A percentile compares a stretch with the other conserved stretches of the same genome.
Conservation (phyloP, 352 stramenopile species). For the Globisporangium orthogonon region DNA sequence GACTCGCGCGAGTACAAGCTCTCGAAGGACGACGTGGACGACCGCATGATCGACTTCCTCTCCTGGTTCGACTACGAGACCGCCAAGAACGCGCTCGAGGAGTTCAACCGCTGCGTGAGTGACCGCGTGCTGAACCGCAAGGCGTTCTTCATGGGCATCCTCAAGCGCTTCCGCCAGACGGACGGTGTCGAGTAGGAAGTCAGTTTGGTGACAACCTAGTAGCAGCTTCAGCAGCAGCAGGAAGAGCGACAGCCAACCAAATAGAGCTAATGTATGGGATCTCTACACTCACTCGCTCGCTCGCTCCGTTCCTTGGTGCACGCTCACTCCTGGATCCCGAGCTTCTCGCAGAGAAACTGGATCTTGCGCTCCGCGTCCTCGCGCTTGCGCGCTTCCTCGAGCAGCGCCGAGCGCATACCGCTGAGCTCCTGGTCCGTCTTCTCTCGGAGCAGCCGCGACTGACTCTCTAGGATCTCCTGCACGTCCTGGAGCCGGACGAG, state of each 20-base stretch:
- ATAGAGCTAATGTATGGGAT: conserved; percentile 4
- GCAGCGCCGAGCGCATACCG: conserved; percentile 18
- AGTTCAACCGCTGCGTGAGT: conserved; percentile 71
- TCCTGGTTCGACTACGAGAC: conserved; percentile 89
- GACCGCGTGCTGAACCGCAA: conserved; percentile 79
- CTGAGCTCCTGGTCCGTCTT: conserved; percentile 24
- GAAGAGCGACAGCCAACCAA: background rate
- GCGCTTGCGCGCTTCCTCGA: conserved; percentile 27
- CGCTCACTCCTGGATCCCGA: conserved; percentile 22
- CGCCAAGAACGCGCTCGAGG: conserved; percentile 73
- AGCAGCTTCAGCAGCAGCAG: background rate
- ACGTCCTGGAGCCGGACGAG: conserved; percentile 29
- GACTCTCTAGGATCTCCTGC: conserved; percentile 28
- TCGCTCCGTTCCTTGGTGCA: no score
- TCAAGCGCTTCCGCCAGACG: conserved; percentile 83
- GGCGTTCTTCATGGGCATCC: conserved; percentile 87
- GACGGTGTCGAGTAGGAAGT: conserved; percentile 59
- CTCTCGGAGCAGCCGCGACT: conserved; percentile 24
- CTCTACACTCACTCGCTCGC: background rate
- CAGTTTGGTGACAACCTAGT: background rate
- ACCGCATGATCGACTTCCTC: conserved; percentile 83
- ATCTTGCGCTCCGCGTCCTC: conserved; percentile 34
- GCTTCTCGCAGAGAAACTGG: conserved; percentile 35
- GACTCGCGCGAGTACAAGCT: conserved; percentile 67
- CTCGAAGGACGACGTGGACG: conserved; percentile 71